A percentile compares a stretch with the other conserved stretches of the same genome.
These are phyloP conservation scores for Rhododendron henanense DNA, from an alignment of 148 eudicot genomes.

Conservation along the genomic window DNA sequence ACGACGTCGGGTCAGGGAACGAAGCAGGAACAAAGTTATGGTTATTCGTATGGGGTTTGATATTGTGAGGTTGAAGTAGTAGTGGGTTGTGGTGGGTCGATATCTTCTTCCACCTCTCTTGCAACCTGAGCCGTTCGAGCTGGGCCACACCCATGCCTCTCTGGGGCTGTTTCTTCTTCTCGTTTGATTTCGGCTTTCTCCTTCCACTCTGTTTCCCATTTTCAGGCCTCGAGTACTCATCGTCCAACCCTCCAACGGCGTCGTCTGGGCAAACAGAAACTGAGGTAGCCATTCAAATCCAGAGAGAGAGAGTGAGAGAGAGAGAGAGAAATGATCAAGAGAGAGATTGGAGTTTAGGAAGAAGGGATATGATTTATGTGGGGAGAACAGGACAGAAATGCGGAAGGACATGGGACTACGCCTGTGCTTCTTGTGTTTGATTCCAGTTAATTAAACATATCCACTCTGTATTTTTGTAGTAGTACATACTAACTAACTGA, in stretches of 20 bases:
- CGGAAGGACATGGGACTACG: constrained; percentile 10
- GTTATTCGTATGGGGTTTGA: background rate
- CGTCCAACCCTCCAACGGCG: background rate
- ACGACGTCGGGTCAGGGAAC: background rate
- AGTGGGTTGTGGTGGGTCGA: constrained; percentile 2
- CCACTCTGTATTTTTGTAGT: background rate
- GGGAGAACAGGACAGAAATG: constrained; percentile 19
- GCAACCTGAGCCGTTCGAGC: constrained; percentile 37
- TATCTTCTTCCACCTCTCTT: constrained; percentile 21
- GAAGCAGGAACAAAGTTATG: background rate
- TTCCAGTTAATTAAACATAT: background rate
- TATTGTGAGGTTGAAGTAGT: constrained; percentile 13
- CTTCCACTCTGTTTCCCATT: constrained; percentile 16
- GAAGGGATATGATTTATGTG: background rate
- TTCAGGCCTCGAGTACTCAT: background rate
- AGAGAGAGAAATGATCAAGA: too few species aligned
- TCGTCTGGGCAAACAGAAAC: constrained; percentile 18
- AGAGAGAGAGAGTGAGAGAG: background rate
- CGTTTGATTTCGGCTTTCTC: constrained; percentile 20
- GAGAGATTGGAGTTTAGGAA: background rate
- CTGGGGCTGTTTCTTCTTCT: constrained; percentile 32
- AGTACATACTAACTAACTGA: background rate
- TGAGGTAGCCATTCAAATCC: constrained; percentile 19
- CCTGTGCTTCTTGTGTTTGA: constrained; percentile 9
- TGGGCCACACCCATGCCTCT: constrained; percentile 78